Percentiles rank a stretch among this genome's conserved stretches.
Evolutionary conservation across 495 filamentous ascomycete genomes (phyloP).

Genomic region (Umbilicaria muhlenbergii): DNA sequence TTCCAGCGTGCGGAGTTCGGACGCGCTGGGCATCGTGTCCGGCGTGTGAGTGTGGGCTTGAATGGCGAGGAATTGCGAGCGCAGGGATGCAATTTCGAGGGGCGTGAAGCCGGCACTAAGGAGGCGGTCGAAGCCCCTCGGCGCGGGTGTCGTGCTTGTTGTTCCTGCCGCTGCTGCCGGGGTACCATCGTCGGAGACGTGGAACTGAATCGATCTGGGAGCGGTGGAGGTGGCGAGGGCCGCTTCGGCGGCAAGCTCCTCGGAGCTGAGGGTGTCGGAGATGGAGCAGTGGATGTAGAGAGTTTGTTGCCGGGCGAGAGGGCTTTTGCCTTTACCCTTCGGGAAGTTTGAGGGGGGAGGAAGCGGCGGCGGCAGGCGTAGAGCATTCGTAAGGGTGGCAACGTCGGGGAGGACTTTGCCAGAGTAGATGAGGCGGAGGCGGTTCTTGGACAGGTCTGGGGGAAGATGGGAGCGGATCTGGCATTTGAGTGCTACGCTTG

Average conservation of each 20-base stretch:
- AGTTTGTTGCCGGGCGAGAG: slow-evolving; percentile 30
- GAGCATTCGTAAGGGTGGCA: slow-evolving; percentile 43
- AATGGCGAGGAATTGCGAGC: slow-evolving; percentile 70
- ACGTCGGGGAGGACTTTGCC: slow-evolving; percentile 70
- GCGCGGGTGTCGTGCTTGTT: slow-evolving; percentile 39
- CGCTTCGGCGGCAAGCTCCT: slow-evolving; percentile 57
- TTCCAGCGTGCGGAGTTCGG: slow-evolving; percentile 52
- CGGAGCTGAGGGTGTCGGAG: slow-evolving; percentile 46
- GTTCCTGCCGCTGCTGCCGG: slow-evolving; percentile 1
- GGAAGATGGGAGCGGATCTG: slow-evolving; percentile 63
- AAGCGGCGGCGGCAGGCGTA: slow-evolving; percentile 40
- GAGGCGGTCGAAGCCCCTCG: slow-evolving; percentile 79
- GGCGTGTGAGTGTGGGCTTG: slow-evolving; percentile 64
- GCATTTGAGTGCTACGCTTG: slow-evolving; percentile 60
- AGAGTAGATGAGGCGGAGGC: slow-evolving; percentile 73
- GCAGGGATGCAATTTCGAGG: slow-evolving; percentile 63
- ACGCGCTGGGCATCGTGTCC: slow-evolving; percentile 61
- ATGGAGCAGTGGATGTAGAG: slow-evolving; percentile 88
- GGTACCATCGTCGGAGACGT: slow-evolving; percentile 2
- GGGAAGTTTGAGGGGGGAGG: slow-evolving; percentile 13
- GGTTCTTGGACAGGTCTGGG: slow-evolving; percentile 38
- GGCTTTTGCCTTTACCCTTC: slow-evolving; percentile 41
- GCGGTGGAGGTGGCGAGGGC: slow-evolving; percentile 25
- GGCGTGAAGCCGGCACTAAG: slow-evolving; percentile 64
- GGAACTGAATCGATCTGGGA: slow-evolving; percentile 12